Conservation (phyloP, 2,329 filamentous ascomycete species). For the Daldinia sp. region DNA sequence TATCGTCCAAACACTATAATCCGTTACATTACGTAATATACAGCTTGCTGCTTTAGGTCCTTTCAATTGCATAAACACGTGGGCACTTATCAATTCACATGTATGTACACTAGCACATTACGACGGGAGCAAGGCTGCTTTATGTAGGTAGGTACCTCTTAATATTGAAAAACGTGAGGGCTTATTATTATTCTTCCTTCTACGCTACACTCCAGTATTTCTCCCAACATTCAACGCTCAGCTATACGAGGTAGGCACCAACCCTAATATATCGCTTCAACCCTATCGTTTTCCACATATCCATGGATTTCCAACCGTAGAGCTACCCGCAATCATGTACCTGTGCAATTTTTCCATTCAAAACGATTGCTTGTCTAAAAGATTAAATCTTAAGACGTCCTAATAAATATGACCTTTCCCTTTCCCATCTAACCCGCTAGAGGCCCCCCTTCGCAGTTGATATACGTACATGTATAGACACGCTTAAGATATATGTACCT, state of each 20-base stretch:
- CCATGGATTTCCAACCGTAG: too few species aligned
- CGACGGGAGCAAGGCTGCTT: too few species aligned
- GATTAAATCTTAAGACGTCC: neutral
- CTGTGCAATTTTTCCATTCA: neutral
- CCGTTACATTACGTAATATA: too few species aligned
- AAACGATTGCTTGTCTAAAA: neutral
- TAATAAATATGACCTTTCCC: neutral
- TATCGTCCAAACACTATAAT: too few species aligned
- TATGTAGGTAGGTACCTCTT: too few species aligned
- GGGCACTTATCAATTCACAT: too few species aligned
- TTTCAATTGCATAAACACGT: too few species aligned
- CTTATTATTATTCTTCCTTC: neutral
- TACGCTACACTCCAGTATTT: neutral
- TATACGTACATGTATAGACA: neutral
- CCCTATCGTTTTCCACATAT: neutral
- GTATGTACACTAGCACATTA: too few species aligned
- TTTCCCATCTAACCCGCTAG: neutral
- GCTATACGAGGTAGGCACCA: neutral
- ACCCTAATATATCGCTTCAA: neutral
- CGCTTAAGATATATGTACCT: too few species aligned
- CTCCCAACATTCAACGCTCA: neutral
- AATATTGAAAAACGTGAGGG: too few species aligned
- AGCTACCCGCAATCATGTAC: neutral
- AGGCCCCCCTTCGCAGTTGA: neutral
- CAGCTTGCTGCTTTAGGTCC: too few species aligned